These are phyloP conservation scores for Gastrodia elata DNA, from an alignment of 106 monocot genomes.

Conservation along the genomic window DNA sequence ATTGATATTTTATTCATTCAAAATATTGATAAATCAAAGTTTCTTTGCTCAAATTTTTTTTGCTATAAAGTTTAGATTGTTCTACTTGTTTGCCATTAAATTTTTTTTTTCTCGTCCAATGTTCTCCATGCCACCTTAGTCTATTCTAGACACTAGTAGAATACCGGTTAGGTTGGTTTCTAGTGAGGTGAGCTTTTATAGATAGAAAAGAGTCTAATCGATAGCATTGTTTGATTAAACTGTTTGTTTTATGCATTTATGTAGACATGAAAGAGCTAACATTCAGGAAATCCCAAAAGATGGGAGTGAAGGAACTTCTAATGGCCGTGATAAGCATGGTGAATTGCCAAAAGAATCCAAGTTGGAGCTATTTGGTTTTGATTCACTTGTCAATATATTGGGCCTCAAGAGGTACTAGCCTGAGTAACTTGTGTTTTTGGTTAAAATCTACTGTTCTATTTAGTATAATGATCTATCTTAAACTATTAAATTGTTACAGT, in stretches of 20 bases:
- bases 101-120: neutral
- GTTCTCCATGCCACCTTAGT: neutral
- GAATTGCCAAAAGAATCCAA: constrained; percentile 66
- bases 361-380: constrained; percentile 91
- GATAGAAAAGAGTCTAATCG: no score
- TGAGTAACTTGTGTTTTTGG: neutral
- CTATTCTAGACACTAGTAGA: neutral
- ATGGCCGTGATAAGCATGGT: constrained; percentile 24
- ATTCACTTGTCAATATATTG: constrained; percentile 92
- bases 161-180: no score
- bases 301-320: constrained; percentile 34
- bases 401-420: constrained; percentile 67
- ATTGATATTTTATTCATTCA: no score
- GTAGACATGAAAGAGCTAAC: constrained; percentile 7
- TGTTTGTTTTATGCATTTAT: neutral
- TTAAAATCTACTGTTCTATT: neutral
- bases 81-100: neutral
- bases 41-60: neutral
- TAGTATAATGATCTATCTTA: constrained; percentile 11
- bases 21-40: neutral
- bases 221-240: neutral
- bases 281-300: constrained; percentile 18
- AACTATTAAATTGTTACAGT: constrained; percentile 36
- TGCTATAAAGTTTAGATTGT: neutral
- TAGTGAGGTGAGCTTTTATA: no score